Evolutionary conservation across 495 filamentous ascomycete genomes (phyloP).

Genomic region (Penicillium subrubescens): DNA sequence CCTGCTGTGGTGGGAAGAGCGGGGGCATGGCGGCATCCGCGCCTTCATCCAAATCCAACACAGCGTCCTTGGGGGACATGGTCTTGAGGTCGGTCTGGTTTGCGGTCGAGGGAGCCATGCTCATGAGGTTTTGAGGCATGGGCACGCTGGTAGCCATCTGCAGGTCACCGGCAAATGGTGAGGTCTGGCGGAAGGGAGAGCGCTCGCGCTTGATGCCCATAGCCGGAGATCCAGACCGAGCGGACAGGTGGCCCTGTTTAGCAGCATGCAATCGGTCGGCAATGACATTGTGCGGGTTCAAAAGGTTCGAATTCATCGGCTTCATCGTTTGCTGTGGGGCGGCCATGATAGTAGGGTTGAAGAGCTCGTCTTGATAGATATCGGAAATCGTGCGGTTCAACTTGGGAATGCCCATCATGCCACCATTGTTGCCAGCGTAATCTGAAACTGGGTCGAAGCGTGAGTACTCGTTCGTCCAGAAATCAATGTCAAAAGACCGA

Average conservation of each 20-base stretch:
- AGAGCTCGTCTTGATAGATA: constrained; percentile 82
- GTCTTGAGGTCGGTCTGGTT: constrained; percentile 64
- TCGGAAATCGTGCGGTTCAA: constrained; percentile 86
- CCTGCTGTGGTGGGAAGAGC: constrained; percentile 62
- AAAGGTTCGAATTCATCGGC: constrained; percentile 42
- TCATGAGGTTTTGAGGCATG: constrained; percentile 41
- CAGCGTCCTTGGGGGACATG: constrained; percentile 93
- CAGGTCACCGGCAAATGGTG: constrained; percentile 59
- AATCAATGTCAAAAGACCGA: constrained; percentile 45
- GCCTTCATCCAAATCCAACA: constrained; percentile 78
- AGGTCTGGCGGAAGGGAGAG: constrained; percentile 82
- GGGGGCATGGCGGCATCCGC: constrained; percentile 65
- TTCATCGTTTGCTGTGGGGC: constrained; percentile 49
- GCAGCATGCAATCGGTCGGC: constrained; percentile 75
- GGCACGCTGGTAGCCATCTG: constrained; percentile 44
- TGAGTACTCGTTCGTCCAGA: constrained; percentile 66
- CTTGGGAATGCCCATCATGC: constrained; percentile 64
- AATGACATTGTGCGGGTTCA: constrained; percentile 65
- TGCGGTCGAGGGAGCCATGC: constrained; percentile 22
- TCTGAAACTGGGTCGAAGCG: constrained; percentile 53
- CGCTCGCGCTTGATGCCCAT: constrained; percentile 60
- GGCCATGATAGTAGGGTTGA: constrained; percentile 65
- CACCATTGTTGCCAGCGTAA: constrained; percentile 34
- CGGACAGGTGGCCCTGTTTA: constrained; percentile 70
- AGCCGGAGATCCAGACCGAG: constrained; percentile 58